Evolutionary conservation across 495 filamentous ascomycete genomes (phyloP), one percentile per base, ranked within the genome.

Genomic region (Xeromyces bisporus): DNA sequence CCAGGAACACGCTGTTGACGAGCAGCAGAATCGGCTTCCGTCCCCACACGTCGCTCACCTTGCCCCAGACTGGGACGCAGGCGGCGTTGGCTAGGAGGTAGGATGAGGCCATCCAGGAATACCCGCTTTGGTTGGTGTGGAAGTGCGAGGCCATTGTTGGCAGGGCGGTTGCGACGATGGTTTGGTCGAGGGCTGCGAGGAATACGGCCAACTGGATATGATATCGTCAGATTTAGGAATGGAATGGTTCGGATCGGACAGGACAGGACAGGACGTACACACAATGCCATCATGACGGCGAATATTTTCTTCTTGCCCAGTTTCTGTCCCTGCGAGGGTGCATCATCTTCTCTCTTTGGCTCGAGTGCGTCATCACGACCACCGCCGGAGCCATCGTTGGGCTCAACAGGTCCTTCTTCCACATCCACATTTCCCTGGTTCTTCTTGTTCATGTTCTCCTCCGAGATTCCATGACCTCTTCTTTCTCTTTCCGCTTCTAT

Each of bases 41-140:
- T 1, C 84, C 84, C 65, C 73, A 91, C 34, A 93, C 87, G 44
- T 92, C 84, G 40, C 69, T 75, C 23, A 86, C 52, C 46, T 84
- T 84, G n/a, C 78, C 81, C 80, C 81, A 86, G 32, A 73, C 58
- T 0, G 80, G 79, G 14, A 73, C 72, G 16, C 69, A 68, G 2
- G 80, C 70, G 1, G 75, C 63, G 46, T 70, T 75, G 11, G 73
- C 75, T 6, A 89, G 66, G 12, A 77, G 58, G 42, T 76, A 81
- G 7, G 73, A 71, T 12, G 69, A 72, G 1, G 75, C 76, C 42
- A 85, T 79, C 79, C 79, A 85, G 27, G 75, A 79, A 44, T 80
- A 85, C 5, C 73, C 75, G 31, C 70, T 64, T 29, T 68, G 67
- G 1, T 60, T 62, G 28, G 69, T 67, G 26, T 66, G 38, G 41